Base-by-base conservation (phyloP, 805 yeast species). In the Ogataea degrootiae region DNA sequence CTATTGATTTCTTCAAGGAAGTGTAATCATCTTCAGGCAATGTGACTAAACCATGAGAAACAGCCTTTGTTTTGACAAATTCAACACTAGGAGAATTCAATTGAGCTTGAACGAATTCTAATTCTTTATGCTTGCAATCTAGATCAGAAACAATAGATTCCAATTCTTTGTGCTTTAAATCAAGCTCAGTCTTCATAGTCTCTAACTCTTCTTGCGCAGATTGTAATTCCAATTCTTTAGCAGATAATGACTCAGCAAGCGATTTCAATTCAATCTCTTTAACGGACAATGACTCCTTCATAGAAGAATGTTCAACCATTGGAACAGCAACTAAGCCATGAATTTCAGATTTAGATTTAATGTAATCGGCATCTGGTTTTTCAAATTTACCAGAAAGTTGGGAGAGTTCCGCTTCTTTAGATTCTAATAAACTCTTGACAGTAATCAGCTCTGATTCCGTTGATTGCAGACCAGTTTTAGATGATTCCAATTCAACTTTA, bases 281-380 rank as follows among this genome's bases (percentile, higher is more conserved):
- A 22, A 7, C 8, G 3, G 33, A 34, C 21, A 50, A 33, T 11
- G 31, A 22, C 21, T 37, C 41, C 16, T 42, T 50, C 15, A 47
- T 9, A 6, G 37, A 21, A 15, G 40, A 36, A 34, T 57, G 60
- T 21, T 55, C 60, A 33, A 42, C 31, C 31, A 55, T 45, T 26
- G 62, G 58, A 31, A 60, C n/a, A 9, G 59, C 52, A n/a, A 57
- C 52, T 21, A 51, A 31, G 14, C 44, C 55, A 37, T 44, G 44
- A 5, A 48, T 39, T 36, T 50, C 42, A 38, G 59, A 43, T 46
- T 59, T 47, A 17, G 51, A 38, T 45, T 53, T 50, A 29, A 61
- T 41, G 45, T 57, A 56, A 11, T 54, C 51, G 19, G 44, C 43
- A 36, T 55, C 56, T 15, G 65, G 65, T 14, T 48, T 52, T 21